Evolutionary conservation across 148 eudicot species (phyloP).

Genomic region (Nyssa sinensis): DNA sequence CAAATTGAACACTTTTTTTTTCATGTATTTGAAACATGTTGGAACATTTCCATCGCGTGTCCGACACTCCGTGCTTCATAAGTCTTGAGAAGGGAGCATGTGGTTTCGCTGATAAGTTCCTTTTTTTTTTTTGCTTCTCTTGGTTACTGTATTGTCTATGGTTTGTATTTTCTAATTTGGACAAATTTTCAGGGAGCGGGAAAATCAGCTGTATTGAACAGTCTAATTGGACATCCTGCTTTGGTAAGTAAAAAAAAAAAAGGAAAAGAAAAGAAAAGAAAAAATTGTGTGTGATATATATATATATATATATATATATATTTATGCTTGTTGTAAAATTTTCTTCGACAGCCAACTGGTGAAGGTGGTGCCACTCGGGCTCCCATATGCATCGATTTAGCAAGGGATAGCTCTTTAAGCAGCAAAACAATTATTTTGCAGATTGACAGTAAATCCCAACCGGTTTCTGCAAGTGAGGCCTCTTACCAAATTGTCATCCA

Average conservation of each 20-base stretch:
- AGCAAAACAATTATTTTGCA: constrained; percentile 84
- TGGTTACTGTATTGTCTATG: no score
- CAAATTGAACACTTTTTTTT: no score
- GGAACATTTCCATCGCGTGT: no score
- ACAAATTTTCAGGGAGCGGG: constrained; percentile 74
- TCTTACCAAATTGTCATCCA: constrained; percentile 9
- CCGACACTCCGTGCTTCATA: no score
- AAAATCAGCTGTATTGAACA: constrained; percentile 93
- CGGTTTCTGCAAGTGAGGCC: constrained; percentile 93
- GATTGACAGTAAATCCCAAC: constrained; percentile 86
- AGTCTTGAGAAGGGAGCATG: no score
- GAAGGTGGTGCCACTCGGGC: constrained; percentile 99
- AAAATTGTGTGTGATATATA: not conserved
- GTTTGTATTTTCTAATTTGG: constrained; percentile 1
- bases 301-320: no score
- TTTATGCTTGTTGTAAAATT: not conserved
- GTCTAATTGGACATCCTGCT: constrained; percentile 96
- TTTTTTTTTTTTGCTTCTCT: no score
- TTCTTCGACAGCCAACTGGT: constrained; percentile 76
- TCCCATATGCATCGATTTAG: constrained; percentile 83
- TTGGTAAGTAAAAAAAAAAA: constrained; percentile 85
- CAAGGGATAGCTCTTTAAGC: constrained; percentile 71
- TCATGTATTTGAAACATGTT: no score
- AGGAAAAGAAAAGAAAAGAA: no score
- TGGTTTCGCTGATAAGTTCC: no score